These are phyloP conservation scores for Conticribra guillardii DNA, from an alignment of 108 stramenopile genomes.

Conservation along the genomic window DNA sequence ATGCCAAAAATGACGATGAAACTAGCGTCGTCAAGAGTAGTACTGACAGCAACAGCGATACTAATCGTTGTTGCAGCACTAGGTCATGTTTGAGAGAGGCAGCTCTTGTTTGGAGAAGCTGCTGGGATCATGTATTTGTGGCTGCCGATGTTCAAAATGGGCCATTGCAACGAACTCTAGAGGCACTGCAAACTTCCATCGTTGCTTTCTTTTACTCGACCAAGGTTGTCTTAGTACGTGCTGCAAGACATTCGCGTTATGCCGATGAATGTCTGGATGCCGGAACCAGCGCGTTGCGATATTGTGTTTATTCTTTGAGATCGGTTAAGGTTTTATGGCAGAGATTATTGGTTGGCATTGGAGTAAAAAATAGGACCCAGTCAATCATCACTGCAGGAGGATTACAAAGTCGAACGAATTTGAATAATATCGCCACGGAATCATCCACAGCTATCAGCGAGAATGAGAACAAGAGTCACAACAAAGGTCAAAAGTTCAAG, in stretches of 20 bases:
- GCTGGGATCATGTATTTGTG: slow-evolving; percentile 25
- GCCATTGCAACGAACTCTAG: slow-evolving; percentile 13
- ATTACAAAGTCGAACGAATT: no score
- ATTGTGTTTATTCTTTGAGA: slow-evolving; percentile 35
- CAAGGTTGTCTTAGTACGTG: slow-evolving; percentile 25
- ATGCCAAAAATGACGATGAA: not conserved
- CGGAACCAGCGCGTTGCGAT: slow-evolving; percentile 29
- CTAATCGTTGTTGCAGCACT: slow-evolving; percentile 6
- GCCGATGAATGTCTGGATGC: slow-evolving; percentile 37
- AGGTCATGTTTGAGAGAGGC: slow-evolving; percentile 30
- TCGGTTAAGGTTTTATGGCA: slow-evolving; percentile 32
- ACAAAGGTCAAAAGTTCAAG: not conserved
- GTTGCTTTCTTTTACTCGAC: slow-evolving; percentile 24
- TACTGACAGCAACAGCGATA: no score
- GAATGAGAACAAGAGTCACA: not conserved
- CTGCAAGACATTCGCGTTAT: slow-evolving; percentile 22
- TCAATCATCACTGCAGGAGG: no score
- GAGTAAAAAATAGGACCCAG: not conserved
- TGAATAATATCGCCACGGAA: no score
- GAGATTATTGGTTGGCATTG: slow-evolving; percentile 3
- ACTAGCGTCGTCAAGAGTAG: not conserved
- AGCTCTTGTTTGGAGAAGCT: slow-evolving; percentile 11
- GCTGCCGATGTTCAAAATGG: not conserved
- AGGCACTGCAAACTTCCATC: slow-evolving; percentile 11
- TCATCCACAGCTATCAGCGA: not conserved